Base-by-base conservation (phyloP, 805 yeast genomes). In the Hanseniaspora taiwanica region DNA sequence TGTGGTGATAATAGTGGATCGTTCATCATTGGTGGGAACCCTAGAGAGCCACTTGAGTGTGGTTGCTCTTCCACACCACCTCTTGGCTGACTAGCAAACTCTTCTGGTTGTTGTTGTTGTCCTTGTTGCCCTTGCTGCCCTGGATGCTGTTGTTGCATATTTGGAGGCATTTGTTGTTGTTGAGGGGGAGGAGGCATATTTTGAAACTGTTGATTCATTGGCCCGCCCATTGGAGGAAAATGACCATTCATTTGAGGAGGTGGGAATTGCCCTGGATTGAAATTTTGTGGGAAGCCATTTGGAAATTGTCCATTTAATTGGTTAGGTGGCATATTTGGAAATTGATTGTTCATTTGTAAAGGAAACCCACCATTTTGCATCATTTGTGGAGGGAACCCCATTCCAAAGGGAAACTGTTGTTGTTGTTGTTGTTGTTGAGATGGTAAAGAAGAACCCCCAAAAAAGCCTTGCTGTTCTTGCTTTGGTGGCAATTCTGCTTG, bases 391-490 rank as follows among this genome's bases (percentile, higher is more conserved):
- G 54, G 43, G 38, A 51, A 56, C 5, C 57, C 60, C 29, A 50
- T 58, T 6, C 56, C 55, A 17, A 45, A 45, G 27, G 43, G 48
- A 31, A 60, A 18, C 79, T 68, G 34, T 13, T 16, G 34, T 31
- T 14, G 19, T 4, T 14, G 7, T 6, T 16, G 34, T 18, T 13
- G 33, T 23, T 25, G 44, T 32, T 24, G 52, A n/a, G n/a, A n/a
- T n/a, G n/a, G n/a, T n/a, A n/a, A n/a, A n/a, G n/a, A n/a, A n/a
- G n/a, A n/a, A n/a, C n/a, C n/a, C n/a, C n/a, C n/a, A n/a, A n/a
- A n/a, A n/a, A n/a, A n/a, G n/a, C n/a, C n/a, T n/a, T n/a, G n/a
- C n/a, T n/a, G n/a, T n/a, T n/a, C n/a, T n/a, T n/a, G n/a, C n/a
- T n/a, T n/a, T n/a, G n/a, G n/a, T n/a, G n/a, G n/a, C n/a, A n/a